Percentiles rank a stretch among this genome's conserved stretches.
phyloP scores from a whole-genome alignment of 2,329 filamentous ascomycete species.

The Penicillium sp. region DNA sequence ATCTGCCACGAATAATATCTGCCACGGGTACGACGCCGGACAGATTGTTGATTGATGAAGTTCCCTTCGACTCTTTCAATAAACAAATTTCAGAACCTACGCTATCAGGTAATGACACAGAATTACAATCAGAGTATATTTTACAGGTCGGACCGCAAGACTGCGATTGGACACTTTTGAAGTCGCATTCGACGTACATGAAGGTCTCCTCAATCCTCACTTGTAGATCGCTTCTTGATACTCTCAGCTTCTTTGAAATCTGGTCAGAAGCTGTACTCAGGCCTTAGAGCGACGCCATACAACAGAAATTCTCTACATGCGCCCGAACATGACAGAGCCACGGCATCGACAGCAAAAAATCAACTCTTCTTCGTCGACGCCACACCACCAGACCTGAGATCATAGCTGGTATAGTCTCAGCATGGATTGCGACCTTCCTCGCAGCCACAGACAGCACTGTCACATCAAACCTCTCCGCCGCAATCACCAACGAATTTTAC shows the following conservation, averaged over 20 bases:
- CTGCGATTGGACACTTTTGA: neutral
- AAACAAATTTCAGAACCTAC: neutral
- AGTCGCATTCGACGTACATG: neutral
- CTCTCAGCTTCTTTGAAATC: neutral
- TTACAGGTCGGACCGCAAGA: neutral
- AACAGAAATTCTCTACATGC: neutral
- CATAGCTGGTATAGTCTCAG: slow-evolving; percentile 16
- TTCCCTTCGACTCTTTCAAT: neutral
- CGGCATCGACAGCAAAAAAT: neutral
- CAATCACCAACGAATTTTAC: slow-evolving; percentile 20
- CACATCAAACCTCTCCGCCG: slow-evolving; percentile 20
- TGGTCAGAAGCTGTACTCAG: neutral
- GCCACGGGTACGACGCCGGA: neutral
- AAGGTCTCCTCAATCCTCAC: neutral
- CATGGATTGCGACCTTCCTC: slow-evolving; percentile 24
- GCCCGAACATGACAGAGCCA: neutral
- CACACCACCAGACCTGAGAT: slow-evolving; percentile 3
- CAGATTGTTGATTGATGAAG: neutral
- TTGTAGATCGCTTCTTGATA: neutral
- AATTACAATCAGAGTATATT: neutral
- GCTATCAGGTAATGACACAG: neutral
- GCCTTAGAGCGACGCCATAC: neutral
- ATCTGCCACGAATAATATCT: neutral
- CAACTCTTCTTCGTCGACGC: slow-evolving; percentile 4
- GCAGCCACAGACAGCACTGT: slow-evolving; percentile 24